Base-by-base conservation (phyloP, 2,329 filamentous ascomycete genomes). In the Chalaropsis thielavioides region DNA sequence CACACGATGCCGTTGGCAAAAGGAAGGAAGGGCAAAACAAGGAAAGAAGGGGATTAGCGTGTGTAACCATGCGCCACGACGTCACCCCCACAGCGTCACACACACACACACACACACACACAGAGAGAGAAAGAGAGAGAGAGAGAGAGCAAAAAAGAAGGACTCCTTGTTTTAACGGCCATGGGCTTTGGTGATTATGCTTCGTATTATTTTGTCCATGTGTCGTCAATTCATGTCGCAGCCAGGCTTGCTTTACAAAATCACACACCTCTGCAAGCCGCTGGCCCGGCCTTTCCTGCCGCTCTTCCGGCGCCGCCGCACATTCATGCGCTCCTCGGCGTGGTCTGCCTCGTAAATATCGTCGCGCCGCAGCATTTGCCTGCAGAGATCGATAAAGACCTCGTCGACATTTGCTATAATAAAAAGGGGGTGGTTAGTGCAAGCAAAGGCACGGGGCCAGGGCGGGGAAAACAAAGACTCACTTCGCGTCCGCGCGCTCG, bases 381-480 rank as follows among this genome's bases (percentile, higher is more conserved):
- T 82, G 72, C 89, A 92, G 65, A 95, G 81, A 73, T 94, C 89
- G 69, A 89, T 77, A 75, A 95, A 96, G 59, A 92, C 89, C 73
- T 95, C 91, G 70, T 95, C 90, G 17, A 96, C 91, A 70, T 96
- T 96, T 68, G 88, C 81, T 83, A 65, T 11, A 15, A 11, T 40
- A 46, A 43, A 2, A 46, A 22, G 22, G 44, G 49, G 10, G 54
- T 4, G 8, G n/a, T 13, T 10, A 54, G 19, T 19, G 11, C 22
- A n/a, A n/a, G n/a, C 3, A 15, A 43, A 35, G 31, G 17, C 27
- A 38, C n/a, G n/a, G n/a, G n/a, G n/a, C n/a, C n/a, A 31, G 31
- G 6, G 31, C 2, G 31, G 6, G 31, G 8, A 31, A 38, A 49
- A 10, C 54, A 44, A 43, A 62, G 49, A 74, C 80, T 72, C 73